These are phyloP conservation scores for Meyerozyma guilliermondii DNA, from an alignment of 1,139 yeast species.

Conservation along the genomic window DNA sequence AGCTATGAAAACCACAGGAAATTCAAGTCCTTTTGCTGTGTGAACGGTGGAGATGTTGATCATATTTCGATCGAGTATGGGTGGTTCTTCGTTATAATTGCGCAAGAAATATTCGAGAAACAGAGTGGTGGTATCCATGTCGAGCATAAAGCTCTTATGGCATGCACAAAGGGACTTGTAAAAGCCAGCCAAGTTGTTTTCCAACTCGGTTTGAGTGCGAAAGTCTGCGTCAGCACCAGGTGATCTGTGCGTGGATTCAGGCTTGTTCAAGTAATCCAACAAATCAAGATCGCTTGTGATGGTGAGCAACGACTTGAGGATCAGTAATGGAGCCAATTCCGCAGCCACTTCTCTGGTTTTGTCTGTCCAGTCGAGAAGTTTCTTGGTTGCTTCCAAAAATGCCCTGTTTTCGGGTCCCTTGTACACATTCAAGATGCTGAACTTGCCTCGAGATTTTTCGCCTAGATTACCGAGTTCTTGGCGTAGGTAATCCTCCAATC, in stretches of 20 bases:
- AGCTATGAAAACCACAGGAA: constrained; percentile 59
- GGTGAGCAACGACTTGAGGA: background rate
- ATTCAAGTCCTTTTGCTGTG: constrained; percentile 68
- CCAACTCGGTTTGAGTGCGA: background rate
- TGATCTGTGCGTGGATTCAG: background rate
- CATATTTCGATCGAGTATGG: constrained; percentile 20
- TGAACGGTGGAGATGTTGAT: constrained; percentile 62
- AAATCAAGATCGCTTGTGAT: background rate
- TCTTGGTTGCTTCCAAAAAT: background rate
- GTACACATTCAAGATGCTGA: background rate
- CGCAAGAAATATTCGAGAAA: constrained; percentile 38
- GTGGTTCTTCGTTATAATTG: constrained; percentile 42
- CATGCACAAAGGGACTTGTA: background rate
- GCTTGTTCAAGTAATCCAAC: background rate
- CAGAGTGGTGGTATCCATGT: background rate
- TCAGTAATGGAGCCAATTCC: background rate
- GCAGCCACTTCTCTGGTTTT: background rate
- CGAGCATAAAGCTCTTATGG: background rate
- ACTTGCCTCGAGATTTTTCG: background rate
- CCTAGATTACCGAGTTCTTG: background rate
- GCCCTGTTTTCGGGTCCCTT: background rate
- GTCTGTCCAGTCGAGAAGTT: background rate
- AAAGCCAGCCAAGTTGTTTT: background rate
- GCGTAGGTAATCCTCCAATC: constrained; percentile 7
- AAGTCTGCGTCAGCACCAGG: background rate